A percentile compares a stretch with the other conserved stretches of the same genome.
Conservation (phyloP, 331 rosid species). For the Rosa hybrid region DNA sequence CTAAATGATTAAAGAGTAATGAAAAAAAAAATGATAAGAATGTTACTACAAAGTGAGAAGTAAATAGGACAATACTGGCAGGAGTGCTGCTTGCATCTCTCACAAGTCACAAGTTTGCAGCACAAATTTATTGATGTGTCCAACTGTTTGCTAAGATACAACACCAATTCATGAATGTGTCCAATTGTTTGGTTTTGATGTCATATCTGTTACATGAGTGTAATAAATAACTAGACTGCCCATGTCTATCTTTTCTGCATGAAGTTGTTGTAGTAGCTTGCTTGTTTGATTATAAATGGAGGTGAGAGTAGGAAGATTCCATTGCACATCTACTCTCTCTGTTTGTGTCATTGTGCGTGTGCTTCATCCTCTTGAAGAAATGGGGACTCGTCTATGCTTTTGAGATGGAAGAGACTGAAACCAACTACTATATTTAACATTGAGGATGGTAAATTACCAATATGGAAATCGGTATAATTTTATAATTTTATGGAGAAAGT, state of each 20-base stretch:
- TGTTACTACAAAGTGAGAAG: neutral
- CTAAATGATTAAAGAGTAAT: too few relatives aligned
- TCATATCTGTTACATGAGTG: conserved; percentile 7
- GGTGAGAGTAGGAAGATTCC: neutral
- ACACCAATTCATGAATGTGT: neutral
- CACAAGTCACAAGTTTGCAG: neutral
- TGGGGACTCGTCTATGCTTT: conserved; percentile 17
- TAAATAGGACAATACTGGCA: neutral
- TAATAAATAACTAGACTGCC: neutral
- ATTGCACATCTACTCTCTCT: neutral
- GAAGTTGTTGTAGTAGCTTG: conserved; percentile 3
- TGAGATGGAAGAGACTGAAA: conserved; percentile 23
- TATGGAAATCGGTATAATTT: too few relatives aligned
- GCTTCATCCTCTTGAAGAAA: neutral
- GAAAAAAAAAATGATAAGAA: neutral
- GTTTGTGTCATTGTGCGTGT: neutral
- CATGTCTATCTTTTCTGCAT: neutral
- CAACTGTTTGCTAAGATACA: neutral
- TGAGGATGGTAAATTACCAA: too few relatives aligned
- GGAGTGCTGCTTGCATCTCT: neutral
- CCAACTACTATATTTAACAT: neutral
- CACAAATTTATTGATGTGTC: neutral
- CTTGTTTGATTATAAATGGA: neutral
- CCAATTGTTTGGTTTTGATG: neutral
- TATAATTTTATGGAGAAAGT: too few relatives aligned